These are phyloP conservation scores for Trametes villosa DNA, from an alignment of 768 basidiomycete genomes.

Conservation along the genomic window DNA sequence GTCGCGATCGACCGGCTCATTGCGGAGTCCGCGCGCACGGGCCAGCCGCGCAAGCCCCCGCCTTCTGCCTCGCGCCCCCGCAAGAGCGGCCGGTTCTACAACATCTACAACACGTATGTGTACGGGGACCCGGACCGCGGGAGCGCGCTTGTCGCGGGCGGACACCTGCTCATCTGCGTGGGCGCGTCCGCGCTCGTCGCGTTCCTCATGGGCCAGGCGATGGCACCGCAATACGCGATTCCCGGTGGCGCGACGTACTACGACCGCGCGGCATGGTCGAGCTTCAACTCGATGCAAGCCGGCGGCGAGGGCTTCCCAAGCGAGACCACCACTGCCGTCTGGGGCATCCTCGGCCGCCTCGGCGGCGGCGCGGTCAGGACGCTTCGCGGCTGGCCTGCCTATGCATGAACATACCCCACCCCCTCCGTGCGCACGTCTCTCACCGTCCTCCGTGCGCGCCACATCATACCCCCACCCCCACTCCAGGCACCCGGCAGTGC, in stretches of 20 bases:
- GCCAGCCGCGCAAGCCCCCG: conserved; percentile 35
- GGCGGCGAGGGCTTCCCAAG: conserved; percentile 69
- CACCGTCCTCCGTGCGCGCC: not conserved
- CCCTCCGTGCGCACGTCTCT: not conserved
- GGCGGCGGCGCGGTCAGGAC: conserved; percentile 77
- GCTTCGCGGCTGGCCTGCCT: conserved; percentile 80
- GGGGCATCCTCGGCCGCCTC: conserved; percentile 72
- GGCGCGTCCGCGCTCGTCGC: conserved; percentile 66
- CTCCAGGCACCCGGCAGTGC: not conserved
- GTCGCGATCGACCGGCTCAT: conserved; percentile 76
- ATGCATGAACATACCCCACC: conserved; percentile 9
- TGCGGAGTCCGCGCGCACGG: conserved; percentile 44
- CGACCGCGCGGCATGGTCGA: conserved; percentile 79
- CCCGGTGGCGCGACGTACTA: conserved; percentile 75
- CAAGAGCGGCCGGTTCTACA: conserved; percentile 67
- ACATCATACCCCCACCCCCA: conserved; percentile 2
- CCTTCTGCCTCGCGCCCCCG: conserved; percentile 28
- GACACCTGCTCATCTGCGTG: conserved; percentile 59
- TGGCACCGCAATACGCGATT: conserved; percentile 56
- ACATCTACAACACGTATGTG: conserved; percentile 81
- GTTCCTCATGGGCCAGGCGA: conserved; percentile 62
- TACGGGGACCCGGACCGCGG: conserved; percentile 46
- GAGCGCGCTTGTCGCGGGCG: conserved; percentile 35
- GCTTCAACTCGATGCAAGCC: conserved; percentile 73
- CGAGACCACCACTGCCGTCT: conserved; percentile 64